A percentile compares a stretch with the other conserved stretches of the same genome.
These are phyloP conservation scores for Lathyrus oleraceus DNA, from an alignment of 306 rosid genomes.

Conservation along the genomic window DNA sequence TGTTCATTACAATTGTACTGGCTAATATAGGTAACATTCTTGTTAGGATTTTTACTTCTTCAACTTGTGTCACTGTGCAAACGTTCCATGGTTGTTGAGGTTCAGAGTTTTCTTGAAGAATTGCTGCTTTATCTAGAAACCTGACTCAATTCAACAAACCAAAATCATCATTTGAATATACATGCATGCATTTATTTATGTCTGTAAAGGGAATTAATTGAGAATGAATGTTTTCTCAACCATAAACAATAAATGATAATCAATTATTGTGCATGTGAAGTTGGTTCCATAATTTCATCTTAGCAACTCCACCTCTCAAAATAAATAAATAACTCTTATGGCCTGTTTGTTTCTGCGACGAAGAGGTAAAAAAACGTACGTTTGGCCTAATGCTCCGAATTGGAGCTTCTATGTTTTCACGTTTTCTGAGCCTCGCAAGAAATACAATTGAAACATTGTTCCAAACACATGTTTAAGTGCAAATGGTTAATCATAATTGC, in stretches of 20 bases:
- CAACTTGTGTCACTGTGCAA: constrained; percentile 86
- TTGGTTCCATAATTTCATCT: background rate
- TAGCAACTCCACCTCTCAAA: background rate
- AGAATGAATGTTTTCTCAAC: background rate
- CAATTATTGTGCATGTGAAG: constrained; percentile 25
- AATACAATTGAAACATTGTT: too few species aligned
- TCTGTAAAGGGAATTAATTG: background rate
- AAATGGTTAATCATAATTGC: background rate
- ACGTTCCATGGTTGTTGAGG: constrained; percentile 59
- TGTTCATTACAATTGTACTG: constrained; percentile 92
- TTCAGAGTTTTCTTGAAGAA: constrained; percentile 46
- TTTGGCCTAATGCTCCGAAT: too few species aligned
- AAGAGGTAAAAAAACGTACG: too few species aligned
- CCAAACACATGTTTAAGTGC: background rate
- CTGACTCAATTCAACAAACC: constrained; percentile 49
- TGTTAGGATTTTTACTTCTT: constrained; percentile 82
- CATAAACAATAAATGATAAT: background rate
- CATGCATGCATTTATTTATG: constrained; percentile 26
- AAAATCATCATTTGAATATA: constrained; percentile 9
- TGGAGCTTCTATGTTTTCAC: too few species aligned
- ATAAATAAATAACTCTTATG: background rate
- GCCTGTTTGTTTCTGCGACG: too few species aligned
- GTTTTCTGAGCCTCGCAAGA: too few species aligned
- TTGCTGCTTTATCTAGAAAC: constrained; percentile 74
- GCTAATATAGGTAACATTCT: constrained; percentile 81